These are phyloP conservation scores for Astrothelium subdiscretum DNA, from an alignment of 495 filamentous ascomycete species.

Conservation along the genomic window DNA sequence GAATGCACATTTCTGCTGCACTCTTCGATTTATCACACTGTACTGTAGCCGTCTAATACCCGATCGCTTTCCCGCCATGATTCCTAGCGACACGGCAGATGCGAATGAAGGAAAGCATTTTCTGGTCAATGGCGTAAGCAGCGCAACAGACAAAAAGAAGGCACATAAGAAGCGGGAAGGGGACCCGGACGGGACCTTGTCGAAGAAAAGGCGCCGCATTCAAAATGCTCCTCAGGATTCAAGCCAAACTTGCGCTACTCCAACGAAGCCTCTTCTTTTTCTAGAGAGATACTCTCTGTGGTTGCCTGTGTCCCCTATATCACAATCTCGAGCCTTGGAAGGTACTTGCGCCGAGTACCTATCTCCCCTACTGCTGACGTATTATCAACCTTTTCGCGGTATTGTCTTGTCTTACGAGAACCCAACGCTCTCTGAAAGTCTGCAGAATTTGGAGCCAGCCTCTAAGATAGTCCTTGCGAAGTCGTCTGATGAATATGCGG, in stretches of 20 bases:
- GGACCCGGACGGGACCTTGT: neutral
- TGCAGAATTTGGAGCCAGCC: slow-evolving; percentile 19
- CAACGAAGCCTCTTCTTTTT: neutral
- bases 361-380: slow-evolving; percentile 62
- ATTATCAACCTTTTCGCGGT: slow-evolving; percentile 59
- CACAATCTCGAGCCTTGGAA: slow-evolving; percentile 32
- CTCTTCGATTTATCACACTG: neutral
- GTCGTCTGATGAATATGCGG: slow-evolving; percentile 55
- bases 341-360: slow-evolving; percentile 63
- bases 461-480: slow-evolving; percentile 39
- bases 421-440: slow-evolving; percentile 26
- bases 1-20: neutral
- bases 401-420: slow-evolving; percentile 63
- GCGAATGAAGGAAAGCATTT: neutral
- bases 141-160: neutral
- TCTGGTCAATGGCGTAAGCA: neutral
- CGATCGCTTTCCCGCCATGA: too few relatives aligned
- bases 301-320: neutral
- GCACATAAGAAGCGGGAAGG: neutral
- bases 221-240: neutral
- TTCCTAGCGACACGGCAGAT: neutral
- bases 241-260: neutral
- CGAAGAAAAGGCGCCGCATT: neutral
- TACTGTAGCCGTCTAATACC: too few relatives aligned
- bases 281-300: neutral